Conservation (phyloP, 805 yeast genomes). For the Candida ponderosae region DNA sequence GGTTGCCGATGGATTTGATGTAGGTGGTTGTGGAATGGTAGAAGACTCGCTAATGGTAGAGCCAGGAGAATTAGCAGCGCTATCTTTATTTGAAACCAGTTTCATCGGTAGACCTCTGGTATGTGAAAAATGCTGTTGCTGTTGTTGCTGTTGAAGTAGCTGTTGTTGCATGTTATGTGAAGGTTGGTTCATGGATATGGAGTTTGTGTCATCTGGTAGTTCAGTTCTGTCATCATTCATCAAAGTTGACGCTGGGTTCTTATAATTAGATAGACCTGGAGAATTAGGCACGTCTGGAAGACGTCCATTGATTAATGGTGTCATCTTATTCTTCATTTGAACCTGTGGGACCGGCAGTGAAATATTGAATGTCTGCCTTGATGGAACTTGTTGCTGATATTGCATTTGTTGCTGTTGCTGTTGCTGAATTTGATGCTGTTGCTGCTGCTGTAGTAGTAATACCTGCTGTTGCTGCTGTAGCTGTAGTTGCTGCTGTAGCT, state of each 20-base stretch:
- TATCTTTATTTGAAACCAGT: slow-evolving; percentile 7
- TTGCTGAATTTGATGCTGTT: background rate
- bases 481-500: slow-evolving; percentile 8
- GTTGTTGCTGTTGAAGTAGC: slow-evolving; percentile 6
- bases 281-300: slow-evolving; percentile 4
- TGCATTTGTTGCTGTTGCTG: slow-evolving; percentile 1
- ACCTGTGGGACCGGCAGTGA: background rate
- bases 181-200: slow-evolving; percentile 7
- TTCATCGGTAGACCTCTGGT: slow-evolving; percentile 1
- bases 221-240: slow-evolving; percentile 15
- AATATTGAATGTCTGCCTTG: background rate
- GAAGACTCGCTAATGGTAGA: slow-evolving; percentile 2
- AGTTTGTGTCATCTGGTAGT: slow-evolving; percentile 12
- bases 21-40: background rate
- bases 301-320: slow-evolving; percentile 3
- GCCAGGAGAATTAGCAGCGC: slow-evolving; percentile 13
- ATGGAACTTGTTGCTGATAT: slow-evolving; percentile 1
- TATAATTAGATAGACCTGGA: slow-evolving; percentile 7
- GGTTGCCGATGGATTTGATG: slow-evolving; percentile 5
- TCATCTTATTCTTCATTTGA: slow-evolving; percentile 5
- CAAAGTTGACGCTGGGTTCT: slow-evolving; percentile 10
- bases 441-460: background rate
- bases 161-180: slow-evolving; percentile 5
- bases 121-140: slow-evolving; percentile 4
- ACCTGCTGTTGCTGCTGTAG: slow-evolving; percentile 3